Evolutionary conservation across 192 early-diverging fungal genomes (phyloP), one percentile per base, ranked within the genome.

Genomic region (Coemansia sp.): DNA sequence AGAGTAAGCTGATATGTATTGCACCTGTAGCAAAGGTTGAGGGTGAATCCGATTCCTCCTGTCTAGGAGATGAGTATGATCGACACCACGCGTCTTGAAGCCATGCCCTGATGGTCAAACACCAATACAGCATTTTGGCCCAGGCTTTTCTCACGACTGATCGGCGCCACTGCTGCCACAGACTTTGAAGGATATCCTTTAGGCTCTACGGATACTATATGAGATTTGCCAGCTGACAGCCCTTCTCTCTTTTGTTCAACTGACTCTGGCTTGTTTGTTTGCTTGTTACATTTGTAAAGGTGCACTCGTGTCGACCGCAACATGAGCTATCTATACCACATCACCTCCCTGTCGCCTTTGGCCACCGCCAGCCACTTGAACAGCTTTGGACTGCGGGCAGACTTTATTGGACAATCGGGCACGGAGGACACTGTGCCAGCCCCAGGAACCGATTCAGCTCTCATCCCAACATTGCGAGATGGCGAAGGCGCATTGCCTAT

Each of bases 401-500:
- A 35, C 52, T 18, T 17, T 0, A 3, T 35, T 17, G 52, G 52
- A 17, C 32, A 17, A 29, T 27, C 15, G 14, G 33, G 27, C 2
- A 34, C 32, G 4, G 52, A 53, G 27, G 18, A 32, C n/a, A 34
- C 33, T 5, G 17, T 18, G 8, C 32, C 22, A 11, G 34, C 37
- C 7, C 24, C 22, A 8, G 7, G 24, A 5, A 26, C 37, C 4
- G 19, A 19, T 35, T 7, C 27, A 8, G 32, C 29, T 35, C 1
- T 53, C 11, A 21, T 35, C 8, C 36, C 60, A 3, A 15, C 22
- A 6, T 39, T 39, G 15, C 41, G 63, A 18, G 52, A 65, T 11
- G 56, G 43, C 12, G 63, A 57, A 4, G 57, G 65, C 22, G 53
- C 35, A 24, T 14, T 53, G 15, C 63, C 55, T 14, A 42, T 58